Conservation (phyloP, 352 stramenopile species). For the Globisporangium paddicum region DNA sequence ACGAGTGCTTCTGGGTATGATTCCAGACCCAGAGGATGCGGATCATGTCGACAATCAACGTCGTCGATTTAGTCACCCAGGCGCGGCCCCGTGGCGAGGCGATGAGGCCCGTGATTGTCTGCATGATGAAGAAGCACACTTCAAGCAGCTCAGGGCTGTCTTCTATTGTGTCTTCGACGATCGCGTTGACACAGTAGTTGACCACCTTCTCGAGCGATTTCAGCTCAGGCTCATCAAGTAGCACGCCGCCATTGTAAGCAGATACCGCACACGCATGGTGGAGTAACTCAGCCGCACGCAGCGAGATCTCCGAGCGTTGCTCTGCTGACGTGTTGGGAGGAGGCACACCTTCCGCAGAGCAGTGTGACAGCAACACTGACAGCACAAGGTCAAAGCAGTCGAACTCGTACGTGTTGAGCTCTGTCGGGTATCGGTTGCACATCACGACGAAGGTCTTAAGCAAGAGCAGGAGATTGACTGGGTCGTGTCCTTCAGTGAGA, state of each 20-base stretch:
- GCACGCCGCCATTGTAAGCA: conserved; percentile 39
- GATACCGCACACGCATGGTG: conserved; percentile 67
- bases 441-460: conserved; percentile 60
- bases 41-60: conserved; percentile 64
- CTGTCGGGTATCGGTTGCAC: conserved; percentile 52
- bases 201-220: conserved; percentile 58
- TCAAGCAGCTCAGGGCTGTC: conserved; percentile 31
- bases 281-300: conserved; percentile 58
- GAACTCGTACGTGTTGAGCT: conserved; percentile 59
- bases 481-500: conserved; percentile 64
- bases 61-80: conserved; percentile 60
- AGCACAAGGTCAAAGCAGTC: conserved; percentile 66
- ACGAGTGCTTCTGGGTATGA: conserved; percentile 30
- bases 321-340: conserved; percentile 35
- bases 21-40: conserved; percentile 78
- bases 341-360: conserved; percentile 36
- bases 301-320: conserved; percentile 53
- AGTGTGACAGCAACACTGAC: conserved; percentile 50
- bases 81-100: conserved; percentile 44
- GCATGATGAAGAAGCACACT: conserved; percentile 59
- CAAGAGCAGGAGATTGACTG: conserved; percentile 62
- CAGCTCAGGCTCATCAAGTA: conserved; percentile 46
- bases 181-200: conserved; percentile 59
- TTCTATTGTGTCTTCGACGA: conserved; percentile 31
- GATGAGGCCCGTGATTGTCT: conserved; percentile 66